phyloP scores from a whole-genome alignment of 257 asterid genomes.

The Lantana camara region DNA sequence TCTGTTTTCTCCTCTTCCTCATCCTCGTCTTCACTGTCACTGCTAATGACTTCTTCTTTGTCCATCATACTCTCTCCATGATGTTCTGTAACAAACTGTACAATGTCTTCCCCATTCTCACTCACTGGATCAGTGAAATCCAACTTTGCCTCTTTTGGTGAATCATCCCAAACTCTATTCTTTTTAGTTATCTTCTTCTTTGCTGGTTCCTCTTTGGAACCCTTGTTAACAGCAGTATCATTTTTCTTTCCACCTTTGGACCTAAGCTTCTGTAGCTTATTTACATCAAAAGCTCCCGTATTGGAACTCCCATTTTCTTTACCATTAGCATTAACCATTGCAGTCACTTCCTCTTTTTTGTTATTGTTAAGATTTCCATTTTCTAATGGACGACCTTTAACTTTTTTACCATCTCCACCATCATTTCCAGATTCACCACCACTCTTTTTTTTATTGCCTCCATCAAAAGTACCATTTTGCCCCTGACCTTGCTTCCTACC shows the following conservation, averaged over 20 bases:
- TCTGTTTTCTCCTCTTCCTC: slow-evolving; percentile 68
- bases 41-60: slow-evolving; percentile 78
- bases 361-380: slow-evolving; percentile 54
- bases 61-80: slow-evolving; percentile 98
- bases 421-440: slow-evolving; percentile 69
- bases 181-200: slow-evolving; percentile 68
- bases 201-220: slow-evolving; percentile 65
- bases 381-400: slow-evolving; percentile 41
- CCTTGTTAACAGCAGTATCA: slow-evolving; percentile 56
- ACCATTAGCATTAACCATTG: slow-evolving; percentile 42
- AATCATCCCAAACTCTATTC: slow-evolving; percentile 87
- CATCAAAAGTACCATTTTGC: slow-evolving; percentile 61
- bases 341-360: slow-evolving; percentile 44
- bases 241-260: slow-evolving; percentile 76
- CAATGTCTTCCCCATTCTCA: slow-evolving; percentile 70
- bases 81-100: slow-evolving; percentile 56
- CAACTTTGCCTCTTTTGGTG: slow-evolving; percentile 63
- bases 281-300: slow-evolving; percentile 83
- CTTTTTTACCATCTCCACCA: slow-evolving; percentile 52
- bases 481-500: slow-evolving; percentile 74
- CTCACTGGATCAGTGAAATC: slow-evolving; percentile 80
- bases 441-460: slow-evolving; percentile 76
- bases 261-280: slow-evolving; percentile 77
- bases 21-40: slow-evolving; percentile 58
- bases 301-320: slow-evolving; percentile 69